Evolutionary conservation across 2,329 filamentous ascomycete genomes (phyloP).

Genomic region (Xylariaceae sp.): DNA sequence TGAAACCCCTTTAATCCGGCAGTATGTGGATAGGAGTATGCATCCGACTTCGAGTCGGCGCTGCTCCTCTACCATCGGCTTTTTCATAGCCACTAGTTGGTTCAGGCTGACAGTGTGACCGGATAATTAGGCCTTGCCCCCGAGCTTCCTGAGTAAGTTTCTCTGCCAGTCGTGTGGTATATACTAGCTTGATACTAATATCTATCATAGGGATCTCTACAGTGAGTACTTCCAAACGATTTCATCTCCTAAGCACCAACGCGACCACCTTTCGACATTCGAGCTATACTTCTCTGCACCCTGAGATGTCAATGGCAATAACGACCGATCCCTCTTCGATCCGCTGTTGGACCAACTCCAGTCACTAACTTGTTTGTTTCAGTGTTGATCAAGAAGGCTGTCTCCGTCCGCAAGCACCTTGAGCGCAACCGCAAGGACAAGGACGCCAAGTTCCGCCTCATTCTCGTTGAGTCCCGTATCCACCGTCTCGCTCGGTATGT

Average conservation of each 20-base stretch:
- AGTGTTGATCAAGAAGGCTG: slow-evolving; percentile 94
- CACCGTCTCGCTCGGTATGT: slow-evolving; percentile 93
- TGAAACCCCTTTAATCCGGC: slow-evolving; percentile 27
- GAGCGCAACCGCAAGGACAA: slow-evolving; percentile 99
- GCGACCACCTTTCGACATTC: too few relatives aligned
- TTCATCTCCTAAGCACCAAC: neutral
- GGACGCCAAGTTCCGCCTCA: slow-evolving; percentile 99
- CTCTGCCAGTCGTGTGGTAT: neutral
- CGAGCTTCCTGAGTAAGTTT: slow-evolving; percentile 72
- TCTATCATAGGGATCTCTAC: slow-evolving; percentile 69
- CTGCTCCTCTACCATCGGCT: slow-evolving; percentile 14
- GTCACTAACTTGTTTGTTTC: slow-evolving; percentile 7
- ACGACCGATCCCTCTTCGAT: neutral
- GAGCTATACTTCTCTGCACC: neutral
- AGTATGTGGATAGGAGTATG: slow-evolving; percentile 7
- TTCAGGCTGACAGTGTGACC: slow-evolving; percentile 91
- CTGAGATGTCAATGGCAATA: neutral
- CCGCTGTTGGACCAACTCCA: neutral
- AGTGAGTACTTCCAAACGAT: slow-evolving; percentile 37
- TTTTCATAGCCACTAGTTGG: slow-evolving; percentile 71
- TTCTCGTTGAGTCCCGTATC: slow-evolving; percentile 99
- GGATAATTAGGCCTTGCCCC: slow-evolving; percentile 84
- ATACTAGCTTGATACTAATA: slow-evolving; percentile 4
- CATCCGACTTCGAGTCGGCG: slow-evolving; percentile 13
- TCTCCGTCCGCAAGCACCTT: slow-evolving; percentile 99